Conservation (phyloP, 129 eudicot genomes). For the Flaveria robusta region DNA sequence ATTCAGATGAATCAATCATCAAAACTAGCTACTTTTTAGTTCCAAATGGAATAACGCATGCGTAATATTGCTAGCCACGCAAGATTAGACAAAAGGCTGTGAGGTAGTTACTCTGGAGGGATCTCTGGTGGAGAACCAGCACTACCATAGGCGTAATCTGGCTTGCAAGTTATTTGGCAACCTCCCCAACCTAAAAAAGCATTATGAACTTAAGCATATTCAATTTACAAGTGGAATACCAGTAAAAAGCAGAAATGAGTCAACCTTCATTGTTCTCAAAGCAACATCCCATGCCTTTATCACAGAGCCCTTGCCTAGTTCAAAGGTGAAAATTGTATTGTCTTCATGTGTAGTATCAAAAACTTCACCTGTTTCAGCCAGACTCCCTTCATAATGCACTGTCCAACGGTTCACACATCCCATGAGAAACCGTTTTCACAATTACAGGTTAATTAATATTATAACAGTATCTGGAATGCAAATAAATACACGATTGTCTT, state of each 20-base stretch:
- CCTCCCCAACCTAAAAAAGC: slow-evolving; percentile 79
- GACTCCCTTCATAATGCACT: slow-evolving; percentile 96
- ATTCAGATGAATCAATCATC: not conserved
- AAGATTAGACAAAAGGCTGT: slow-evolving; percentile 6
- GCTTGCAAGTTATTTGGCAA: slow-evolving; percentile 88
- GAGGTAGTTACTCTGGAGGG: slow-evolving; percentile 63
- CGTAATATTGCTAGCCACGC: not conserved
- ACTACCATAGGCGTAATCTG: slow-evolving; percentile 92
- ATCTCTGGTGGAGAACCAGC: slow-evolving; percentile 96
- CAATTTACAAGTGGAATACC: not conserved
- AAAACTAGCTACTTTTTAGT: not conserved
- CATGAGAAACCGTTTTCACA: slow-evolving; percentile 13
- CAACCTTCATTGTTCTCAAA: slow-evolving; percentile 90
- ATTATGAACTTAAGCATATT: not conserved
- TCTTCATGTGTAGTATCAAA: slow-evolving; percentile 97
- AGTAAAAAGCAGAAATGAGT: slow-evolving; percentile 3
- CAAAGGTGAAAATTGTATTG: slow-evolving; percentile 81
- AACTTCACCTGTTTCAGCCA: slow-evolving; percentile 89
- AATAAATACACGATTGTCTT: not conserved
- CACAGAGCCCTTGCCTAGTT: slow-evolving; percentile 77
- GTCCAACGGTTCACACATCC: slow-evolving; percentile 23
- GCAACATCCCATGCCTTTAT: slow-evolving; percentile 99
- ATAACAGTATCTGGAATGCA: not conserved
- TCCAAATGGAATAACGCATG: not conserved
- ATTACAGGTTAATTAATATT: not conserved